These are phyloP conservation scores for Boletus patriciae DNA, from an alignment of 768 basidiomycete species.

Conservation along the genomic window DNA sequence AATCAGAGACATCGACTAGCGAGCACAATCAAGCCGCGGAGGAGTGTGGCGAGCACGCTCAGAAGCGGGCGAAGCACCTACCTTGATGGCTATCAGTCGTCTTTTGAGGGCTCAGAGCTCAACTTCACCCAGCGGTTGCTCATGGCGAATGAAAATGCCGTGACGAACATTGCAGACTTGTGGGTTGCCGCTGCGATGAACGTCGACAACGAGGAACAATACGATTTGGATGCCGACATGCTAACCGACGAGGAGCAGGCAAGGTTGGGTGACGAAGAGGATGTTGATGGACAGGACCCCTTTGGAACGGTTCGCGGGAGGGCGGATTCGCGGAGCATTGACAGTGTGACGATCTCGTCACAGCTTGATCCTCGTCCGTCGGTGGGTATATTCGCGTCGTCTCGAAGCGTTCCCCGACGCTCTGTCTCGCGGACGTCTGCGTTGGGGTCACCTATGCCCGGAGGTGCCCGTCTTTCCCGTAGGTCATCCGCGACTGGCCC, in stretches of 20 bases:
- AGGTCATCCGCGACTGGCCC: conserved; percentile 64
- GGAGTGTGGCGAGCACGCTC: conserved; percentile 54
- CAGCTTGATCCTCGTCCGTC: conserved; percentile 26
- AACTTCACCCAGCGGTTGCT: conserved; percentile 87
- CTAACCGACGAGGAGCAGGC: conserved; percentile 26
- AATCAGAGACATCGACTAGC: conserved; percentile 54
- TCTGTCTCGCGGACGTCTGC: conserved; percentile 28
- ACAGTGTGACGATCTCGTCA: conserved; percentile 22
- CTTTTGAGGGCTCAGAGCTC: conserved; percentile 51
- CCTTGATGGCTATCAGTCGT: conserved; percentile 42
- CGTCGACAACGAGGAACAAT: conserved; percentile 85
- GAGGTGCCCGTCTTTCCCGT: conserved; percentile 39
- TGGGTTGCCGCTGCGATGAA: conserved; percentile 99
- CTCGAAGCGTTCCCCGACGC: conserved; percentile 32
- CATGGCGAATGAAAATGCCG: conserved; percentile 93
- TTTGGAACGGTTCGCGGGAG: conserved; percentile 20
- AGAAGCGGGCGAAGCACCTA: conserved; percentile 52
- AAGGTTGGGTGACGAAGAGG: conserved; percentile 48
- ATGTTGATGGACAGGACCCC: conserved; percentile 33
- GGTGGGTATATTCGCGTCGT: conserved; percentile 27
- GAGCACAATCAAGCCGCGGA: conserved; percentile 49
- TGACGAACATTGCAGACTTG: conserved; percentile 91
- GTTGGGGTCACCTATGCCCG: conserved; percentile 34
- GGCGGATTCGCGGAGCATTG: conserved; percentile 12
- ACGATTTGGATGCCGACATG: conserved; percentile 42